These are phyloP conservation scores for Naganishia sp. DNA, from an alignment of 1,284 basidiomycete species.

Conservation along the genomic window DNA sequence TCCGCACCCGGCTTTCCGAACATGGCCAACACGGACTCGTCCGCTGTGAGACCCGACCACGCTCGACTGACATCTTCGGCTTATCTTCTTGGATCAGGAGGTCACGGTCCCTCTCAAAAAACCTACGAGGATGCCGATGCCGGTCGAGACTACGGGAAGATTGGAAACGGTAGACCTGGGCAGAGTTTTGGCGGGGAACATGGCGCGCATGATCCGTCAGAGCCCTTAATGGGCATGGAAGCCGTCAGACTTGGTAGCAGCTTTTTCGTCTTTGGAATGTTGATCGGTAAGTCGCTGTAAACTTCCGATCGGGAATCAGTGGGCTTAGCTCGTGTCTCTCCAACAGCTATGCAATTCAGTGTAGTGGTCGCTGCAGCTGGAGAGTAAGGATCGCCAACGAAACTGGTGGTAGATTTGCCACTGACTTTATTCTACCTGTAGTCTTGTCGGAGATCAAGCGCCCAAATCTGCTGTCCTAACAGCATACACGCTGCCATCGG, in stretches of 20 bases:
- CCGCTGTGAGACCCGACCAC: slow-evolving; percentile 23
- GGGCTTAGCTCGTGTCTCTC: too few species aligned
- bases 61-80: slow-evolving; percentile 29
- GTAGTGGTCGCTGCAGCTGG: slow-evolving; percentile 28
- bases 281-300: slow-evolving; percentile 22
- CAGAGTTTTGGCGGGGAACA: slow-evolving; percentile 9
- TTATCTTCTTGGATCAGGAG: slow-evolving; percentile 14
- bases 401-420: background rate
- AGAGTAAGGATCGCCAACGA: slow-evolving; percentile 18
- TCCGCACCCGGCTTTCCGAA: background rate
- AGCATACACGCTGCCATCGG: slow-evolving; percentile 29
- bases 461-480: slow-evolving; percentile 31
- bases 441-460: slow-evolving; percentile 30
- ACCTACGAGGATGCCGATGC: slow-evolving; percentile 16
- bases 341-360: slow-evolving; percentile 31
- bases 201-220: slow-evolving; percentile 6
- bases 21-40: slow-evolving; percentile 22
- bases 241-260: slow-evolving; percentile 28
- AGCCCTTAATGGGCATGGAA: slow-evolving; percentile 23
- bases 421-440: background rate
- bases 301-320: too few species aligned
- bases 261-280: slow-evolving; percentile 30
- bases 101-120: slow-evolving; percentile 5
- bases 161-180: slow-evolving; percentile 8
- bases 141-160: slow-evolving; percentile 3